Conservation (phyloP, 2,329 filamentous ascomycete genomes). For the Sporothrix euskadiensis region DNA sequence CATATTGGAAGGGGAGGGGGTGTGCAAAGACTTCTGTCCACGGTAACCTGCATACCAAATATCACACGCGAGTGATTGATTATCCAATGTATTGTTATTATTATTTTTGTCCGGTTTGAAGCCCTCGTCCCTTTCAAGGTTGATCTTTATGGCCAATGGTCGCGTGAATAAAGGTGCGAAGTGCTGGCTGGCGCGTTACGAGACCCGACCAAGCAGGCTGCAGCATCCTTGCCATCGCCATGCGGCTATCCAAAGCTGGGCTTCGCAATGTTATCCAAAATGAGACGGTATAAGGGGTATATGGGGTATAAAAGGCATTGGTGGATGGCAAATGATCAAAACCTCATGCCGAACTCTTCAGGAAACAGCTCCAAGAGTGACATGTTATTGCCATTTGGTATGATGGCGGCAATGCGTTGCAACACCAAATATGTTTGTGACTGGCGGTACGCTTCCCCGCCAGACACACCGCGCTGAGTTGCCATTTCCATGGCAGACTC, state of each 20-base stretch:
- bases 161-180: neutral
- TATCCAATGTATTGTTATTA: neutral
- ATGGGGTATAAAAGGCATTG: neutral
- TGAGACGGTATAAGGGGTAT: neutral
- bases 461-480: neutral
- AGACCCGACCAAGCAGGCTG: neutral
- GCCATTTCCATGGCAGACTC: conserved; percentile 7
- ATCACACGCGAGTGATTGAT: neutral
- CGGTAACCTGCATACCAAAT: neutral
- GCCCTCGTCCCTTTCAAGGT: neutral
- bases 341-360: neutral
- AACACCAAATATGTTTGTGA: conserved; percentile 18
- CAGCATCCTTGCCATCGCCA: neutral
- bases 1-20: conserved; percentile 4
- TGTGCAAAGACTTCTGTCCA: neutral
- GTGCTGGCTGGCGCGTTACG: neutral
- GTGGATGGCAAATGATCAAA: neutral
- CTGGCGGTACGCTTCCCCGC: neutral
- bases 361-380: neutral
- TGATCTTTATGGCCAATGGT: neutral
- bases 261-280: neutral
- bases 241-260: neutral
- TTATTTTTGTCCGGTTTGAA: neutral
- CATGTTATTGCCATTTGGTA: neutral
- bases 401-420: conserved; percentile 9